phyloP scores from a whole-genome alignment of 192 early-diverging fungal species.

The Jimgerdemannia lactiflua region DNA sequence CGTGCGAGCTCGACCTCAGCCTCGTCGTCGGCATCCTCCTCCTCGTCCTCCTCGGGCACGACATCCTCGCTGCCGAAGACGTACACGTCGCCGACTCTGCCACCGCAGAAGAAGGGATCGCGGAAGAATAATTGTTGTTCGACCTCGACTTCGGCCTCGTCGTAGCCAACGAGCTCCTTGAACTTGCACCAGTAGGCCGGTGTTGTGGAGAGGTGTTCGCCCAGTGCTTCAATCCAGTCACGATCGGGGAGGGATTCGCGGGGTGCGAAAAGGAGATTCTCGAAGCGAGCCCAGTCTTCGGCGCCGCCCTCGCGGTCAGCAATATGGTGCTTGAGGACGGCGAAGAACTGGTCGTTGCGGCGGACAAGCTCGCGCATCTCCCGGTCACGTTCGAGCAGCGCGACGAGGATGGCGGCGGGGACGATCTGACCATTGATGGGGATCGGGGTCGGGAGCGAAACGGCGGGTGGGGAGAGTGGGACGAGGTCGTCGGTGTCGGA shows the following conservation, averaged over 20 bases:
- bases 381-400: conserved; percentile 26
- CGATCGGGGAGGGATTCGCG: conserved; percentile 24
- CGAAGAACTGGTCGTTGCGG: conserved; percentile 30
- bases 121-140: neutral
- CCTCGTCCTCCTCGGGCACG: conserved; percentile 7
- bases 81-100: neutral
- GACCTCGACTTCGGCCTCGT: conserved; percentile 13
- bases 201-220: conserved; percentile 4
- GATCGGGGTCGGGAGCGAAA: neutral
- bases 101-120: too few species aligned
- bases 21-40: conserved; percentile 15
- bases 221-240: conserved; percentile 28
- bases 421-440: conserved; percentile 19
- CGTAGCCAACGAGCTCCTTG: conserved; percentile 39
- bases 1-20: neutral
- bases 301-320: neutral
- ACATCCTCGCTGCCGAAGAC: conserved; percentile 3
- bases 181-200: conserved; percentile 26
- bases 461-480: conserved; percentile 5
- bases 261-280: conserved; percentile 13
- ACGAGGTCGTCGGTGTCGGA: conserved; percentile 1
- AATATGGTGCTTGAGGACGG: conserved; percentile 16
- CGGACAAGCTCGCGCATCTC: conserved; percentile 31
- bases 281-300: conserved; percentile 26
- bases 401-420: conserved; percentile 30